A percentile compares a stretch with the other conserved stretches of the same genome.
phyloP scores from a whole-genome alignment of 2,329 filamentous ascomycete genomes.

The Volutella citrinella region DNA sequence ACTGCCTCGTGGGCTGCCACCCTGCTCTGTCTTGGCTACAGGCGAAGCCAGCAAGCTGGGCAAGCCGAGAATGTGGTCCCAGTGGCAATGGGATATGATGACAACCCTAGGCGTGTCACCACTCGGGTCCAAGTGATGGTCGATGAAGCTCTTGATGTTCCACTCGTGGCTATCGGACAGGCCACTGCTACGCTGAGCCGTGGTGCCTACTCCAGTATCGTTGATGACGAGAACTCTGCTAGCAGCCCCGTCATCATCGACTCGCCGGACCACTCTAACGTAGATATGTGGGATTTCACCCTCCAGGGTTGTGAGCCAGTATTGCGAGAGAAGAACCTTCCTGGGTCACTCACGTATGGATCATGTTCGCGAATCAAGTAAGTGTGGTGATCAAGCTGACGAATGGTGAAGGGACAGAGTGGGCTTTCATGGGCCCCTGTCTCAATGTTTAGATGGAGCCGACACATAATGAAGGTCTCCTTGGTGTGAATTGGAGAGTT shows the following conservation, averaged over 20 bases:
- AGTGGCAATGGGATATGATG: constrained; percentile 4
- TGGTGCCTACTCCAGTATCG: constrained; percentile 1
- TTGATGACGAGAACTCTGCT: not conserved
- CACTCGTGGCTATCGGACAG: not conserved
- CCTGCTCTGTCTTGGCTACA: no score
- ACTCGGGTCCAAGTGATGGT: not conserved
- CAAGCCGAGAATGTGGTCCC: constrained; percentile 2
- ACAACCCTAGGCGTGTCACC: constrained; percentile 1
- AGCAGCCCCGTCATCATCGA: not conserved
- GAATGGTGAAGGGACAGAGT: constrained; percentile 1
- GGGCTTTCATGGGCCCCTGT: not conserved
- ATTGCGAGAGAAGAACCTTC: no score
- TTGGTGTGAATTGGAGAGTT: no score
- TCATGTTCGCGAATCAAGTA: constrained; percentile 4
- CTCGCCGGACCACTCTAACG: not conserved
- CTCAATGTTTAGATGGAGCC: not conserved
- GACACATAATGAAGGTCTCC: constrained; percentile 1
- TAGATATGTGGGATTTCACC: constrained; percentile 3
- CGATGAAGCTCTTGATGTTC: constrained; percentile 2
- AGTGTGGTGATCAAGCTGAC: not conserved
- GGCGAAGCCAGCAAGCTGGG: not conserved
- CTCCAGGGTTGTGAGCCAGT: no score
- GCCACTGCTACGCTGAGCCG: not conserved
- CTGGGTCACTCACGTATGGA: not conserved
- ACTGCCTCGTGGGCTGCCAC: no score